Base-by-base conservation (phyloP, 306 rosid species). In the Quercus mongolica region DNA sequence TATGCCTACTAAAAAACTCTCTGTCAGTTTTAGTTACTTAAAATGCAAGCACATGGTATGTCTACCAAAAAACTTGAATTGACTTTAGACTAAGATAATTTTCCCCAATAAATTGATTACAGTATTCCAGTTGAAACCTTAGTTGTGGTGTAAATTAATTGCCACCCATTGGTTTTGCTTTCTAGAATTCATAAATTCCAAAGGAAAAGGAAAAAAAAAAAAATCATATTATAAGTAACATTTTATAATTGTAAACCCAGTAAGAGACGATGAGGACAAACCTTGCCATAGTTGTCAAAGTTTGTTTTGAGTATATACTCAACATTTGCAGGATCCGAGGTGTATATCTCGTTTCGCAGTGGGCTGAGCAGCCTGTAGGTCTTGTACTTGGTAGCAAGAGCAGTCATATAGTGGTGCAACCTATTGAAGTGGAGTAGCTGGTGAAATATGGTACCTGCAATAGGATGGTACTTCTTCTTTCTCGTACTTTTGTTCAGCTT, bases 201-300 rank as follows among this genome's bases (percentile, higher is more conserved):
- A 2, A 41, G 46, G 46, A 41, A 41, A 8, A 41, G 46, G 11
- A 2, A 8, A 41, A 12, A n/a, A n/a, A n/a, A 11, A 49, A 10
- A 10, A 28, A 2, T 49, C 54, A 12, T 49, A 49, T 49, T 12
- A 49, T 12, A 49, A 38, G 46, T 38, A 41, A 11, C 54, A 49
- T 49, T 11, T 49, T 49, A 3, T 13, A 49, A 49, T 12, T 3
- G 5, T 49, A 12, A 49, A 12, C 54, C 54, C 54, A 49, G 54
- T 13, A 10, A 23, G 70, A 64, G 6, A 17, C 18, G 38, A 28
- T n/a, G 18, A 59, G 5, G 25, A 56, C 30, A 41, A 80, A 94
- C 97, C 97, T 94, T 94, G 80, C 98, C 97, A 79, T 88, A 94
- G 19, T 94, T 94, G 1, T 83, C 83, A 69, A 92, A 94, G 56